Base-by-base conservation (phyloP, 176 grass and related monocot species). In the Oryza punctata region DNA sequence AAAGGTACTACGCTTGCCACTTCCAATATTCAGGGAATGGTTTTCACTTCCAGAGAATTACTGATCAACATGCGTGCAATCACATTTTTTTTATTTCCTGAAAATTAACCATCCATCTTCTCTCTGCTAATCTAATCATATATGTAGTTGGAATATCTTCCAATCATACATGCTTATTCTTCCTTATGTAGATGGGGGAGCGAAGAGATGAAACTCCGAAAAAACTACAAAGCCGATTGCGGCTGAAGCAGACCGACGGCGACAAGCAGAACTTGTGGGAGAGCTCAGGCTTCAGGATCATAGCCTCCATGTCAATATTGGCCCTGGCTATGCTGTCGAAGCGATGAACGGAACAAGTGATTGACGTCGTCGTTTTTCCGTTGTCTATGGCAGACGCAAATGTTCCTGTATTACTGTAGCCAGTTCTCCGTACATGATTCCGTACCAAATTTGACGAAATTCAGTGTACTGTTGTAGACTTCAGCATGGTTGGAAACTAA, bases 221-320 rank as follows among this genome's bases (percentile, higher is more conserved):
- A 85, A 87, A 92, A 74, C 27, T 84, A 30, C 80, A 59, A 77
- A 79, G 83, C 81, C 73, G 81, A 43, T 21, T 86, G 78, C 19
- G 1, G 19, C 52, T 19, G 52, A 57, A 57, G 54, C 52, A 14
- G 16, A 83, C 40, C 24, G 72, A 33, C 13, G 67, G 68, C 18
- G 74, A 75, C 44, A 88, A 84, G n/a, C 63, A 73, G 18, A 90
- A 88, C 23, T 79, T 90, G 29, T 95, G 93, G 93, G 87, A 88
- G 61, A 84, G 75, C 68, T 69, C 74, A 19, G 82, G 65, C 10
- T 90, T 90, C 72, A 94, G 89, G 71, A 79, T 90, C 38, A 81
- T 95, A 45, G 87, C 84, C 61, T 92, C 90, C 12, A 81, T 92
- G 69, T 84, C 85, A 27, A 88, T 92, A 79, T 38, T 95, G 37